Conservation (phyloP, 495 filamentous ascomycete genomes). For the Podospora pseudocomata region DNA sequence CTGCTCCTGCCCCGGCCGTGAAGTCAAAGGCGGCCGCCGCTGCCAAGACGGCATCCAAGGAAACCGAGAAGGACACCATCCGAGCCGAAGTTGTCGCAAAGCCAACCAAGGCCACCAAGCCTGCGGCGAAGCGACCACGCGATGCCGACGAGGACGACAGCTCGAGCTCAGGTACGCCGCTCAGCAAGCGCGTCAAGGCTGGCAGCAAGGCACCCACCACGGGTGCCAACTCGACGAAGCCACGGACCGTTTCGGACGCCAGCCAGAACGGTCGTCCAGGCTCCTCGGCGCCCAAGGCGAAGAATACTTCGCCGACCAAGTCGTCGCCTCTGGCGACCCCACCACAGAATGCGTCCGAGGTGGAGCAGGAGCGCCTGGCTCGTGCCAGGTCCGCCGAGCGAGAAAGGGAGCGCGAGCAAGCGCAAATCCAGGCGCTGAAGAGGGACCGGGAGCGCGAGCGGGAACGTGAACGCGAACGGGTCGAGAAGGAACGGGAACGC, state of each 20-base stretch:
- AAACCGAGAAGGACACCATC: conserved; percentile 29
- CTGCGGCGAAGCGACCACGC: conserved; percentile 36
- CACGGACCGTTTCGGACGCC: conserved; percentile 43
- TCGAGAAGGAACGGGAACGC: conserved; percentile 20
- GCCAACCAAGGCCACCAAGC: conserved; percentile 27
- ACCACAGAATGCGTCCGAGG: conserved; percentile 71
- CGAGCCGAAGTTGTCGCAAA: conserved; percentile 33
- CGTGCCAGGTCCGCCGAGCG: conserved; percentile 24
- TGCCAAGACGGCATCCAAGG: conserved; percentile 15
- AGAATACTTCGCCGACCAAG: conserved; percentile 61
- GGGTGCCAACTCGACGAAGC: conserved; percentile 26
- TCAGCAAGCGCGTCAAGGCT: conserved; percentile 49
- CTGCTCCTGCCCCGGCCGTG: conserved; percentile 8
- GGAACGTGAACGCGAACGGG: conserved; percentile 22
- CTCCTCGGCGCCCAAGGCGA: conserved; percentile 38
- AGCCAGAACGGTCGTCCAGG: conserved; percentile 43
- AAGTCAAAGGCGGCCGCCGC: conserved; percentile 20
- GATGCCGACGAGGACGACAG: conserved; percentile 48
- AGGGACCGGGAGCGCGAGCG: conserved; percentile 35
- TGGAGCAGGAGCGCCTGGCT: conserved; percentile 38
- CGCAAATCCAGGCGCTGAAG: conserved; percentile 23
- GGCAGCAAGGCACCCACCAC: conserved; percentile 27
- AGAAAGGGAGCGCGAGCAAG: conserved; percentile 33
- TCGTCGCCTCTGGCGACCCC: conserved; percentile 71
- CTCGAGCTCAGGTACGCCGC: conserved; percentile 49